Evolutionary conservation across 495 filamentous ascomycete species (phyloP), one percentile per base, ranked within the genome.

Genomic region (Sordaria brevicollis): DNA sequence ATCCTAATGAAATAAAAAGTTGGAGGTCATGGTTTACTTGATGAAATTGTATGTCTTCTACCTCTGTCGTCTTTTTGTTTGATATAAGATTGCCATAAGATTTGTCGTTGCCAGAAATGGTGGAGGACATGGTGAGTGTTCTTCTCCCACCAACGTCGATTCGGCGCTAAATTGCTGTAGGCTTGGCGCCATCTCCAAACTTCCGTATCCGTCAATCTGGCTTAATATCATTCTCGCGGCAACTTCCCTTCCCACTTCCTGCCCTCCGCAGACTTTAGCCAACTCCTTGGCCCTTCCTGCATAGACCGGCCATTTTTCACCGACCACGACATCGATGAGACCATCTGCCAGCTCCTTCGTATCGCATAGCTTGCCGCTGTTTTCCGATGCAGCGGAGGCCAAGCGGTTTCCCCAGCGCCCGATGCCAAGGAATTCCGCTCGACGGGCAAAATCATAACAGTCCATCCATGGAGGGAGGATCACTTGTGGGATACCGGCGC

Each of bases 381-480:
- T 29, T 68, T 38, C 17, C 13, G 36, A 33, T 29, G 43, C 25
- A 9, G n/a, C 31, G 33, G 41, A 67, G 49, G 25, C 21, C 68
- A 37, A 70, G 17, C 29, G 10, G 72, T 79, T 87, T 2, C 82
- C 86, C 71, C 84, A 83, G 0, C 83, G 77, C 0, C 86, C 85
- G 35, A 88, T 83, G 1, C 82, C 82, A 0, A 86, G 75, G 72
- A 81, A 81, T 71, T 87, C 86, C 3, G 81, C 83, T 21, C 85
- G 74, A 9, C 82, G 77, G 2, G 84, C 84, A 70, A 84, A 86
- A 57, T 87, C 86, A 49, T 82, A 87, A 33, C 81, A 83, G 70
- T 87, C 86, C 69, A 85, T 81, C 85, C 86, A 87, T 35, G 82
- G 79, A 0, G 86, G 83, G 1, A 87, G 79, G 4, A 87, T 73